Conservation (phyloP, 768 basidiomycete species). For the Russula earlei region DNA sequence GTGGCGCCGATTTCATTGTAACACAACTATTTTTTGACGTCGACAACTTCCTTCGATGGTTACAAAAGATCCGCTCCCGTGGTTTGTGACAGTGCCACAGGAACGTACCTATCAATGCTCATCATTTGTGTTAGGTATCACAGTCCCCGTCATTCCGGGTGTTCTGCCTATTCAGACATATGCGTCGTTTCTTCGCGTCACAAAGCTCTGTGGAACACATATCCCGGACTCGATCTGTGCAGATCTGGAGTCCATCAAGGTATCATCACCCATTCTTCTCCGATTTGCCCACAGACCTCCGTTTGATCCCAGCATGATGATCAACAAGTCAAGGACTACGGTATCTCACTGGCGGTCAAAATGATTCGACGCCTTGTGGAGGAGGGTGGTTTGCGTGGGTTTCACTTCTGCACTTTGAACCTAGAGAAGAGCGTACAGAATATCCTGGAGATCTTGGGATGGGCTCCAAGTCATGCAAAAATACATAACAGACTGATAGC, state of each 20-base stretch:
- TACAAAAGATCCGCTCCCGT: slow-evolving; percentile 54
- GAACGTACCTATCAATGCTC: neutral
- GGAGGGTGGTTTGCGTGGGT: slow-evolving; percentile 53
- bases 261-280: slow-evolving; percentile 24
- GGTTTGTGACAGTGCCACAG: slow-evolving; percentile 35
- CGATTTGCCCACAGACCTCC: neutral
- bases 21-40: slow-evolving; percentile 97
- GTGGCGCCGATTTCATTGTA: slow-evolving; percentile 91
- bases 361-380: slow-evolving; percentile 58
- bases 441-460: slow-evolving; percentile 70
- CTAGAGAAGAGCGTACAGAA: slow-evolving; percentile 90
- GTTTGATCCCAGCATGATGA: slow-evolving; percentile 65
- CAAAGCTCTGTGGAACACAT: slow-evolving; percentile 75
- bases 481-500: slow-evolving; percentile 58
- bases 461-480: slow-evolving; percentile 39
- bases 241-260: slow-evolving; percentile 68
- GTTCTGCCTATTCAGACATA: slow-evolving; percentile 99
- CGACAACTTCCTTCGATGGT: slow-evolving; percentile 78
- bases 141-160: slow-evolving; percentile 85
- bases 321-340: slow-evolving; percentile 87
- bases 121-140: slow-evolving; percentile 53
- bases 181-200: slow-evolving; percentile 83
- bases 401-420: slow-evolving; percentile 96
- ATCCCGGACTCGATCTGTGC: slow-evolving; percentile 61
- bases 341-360: slow-evolving; percentile 73